Percentiles rank a stretch among this genome's conserved stretches.
Conservation (phyloP, 371 early-diverging fungal species). For the Mycotypha africana region DNA sequence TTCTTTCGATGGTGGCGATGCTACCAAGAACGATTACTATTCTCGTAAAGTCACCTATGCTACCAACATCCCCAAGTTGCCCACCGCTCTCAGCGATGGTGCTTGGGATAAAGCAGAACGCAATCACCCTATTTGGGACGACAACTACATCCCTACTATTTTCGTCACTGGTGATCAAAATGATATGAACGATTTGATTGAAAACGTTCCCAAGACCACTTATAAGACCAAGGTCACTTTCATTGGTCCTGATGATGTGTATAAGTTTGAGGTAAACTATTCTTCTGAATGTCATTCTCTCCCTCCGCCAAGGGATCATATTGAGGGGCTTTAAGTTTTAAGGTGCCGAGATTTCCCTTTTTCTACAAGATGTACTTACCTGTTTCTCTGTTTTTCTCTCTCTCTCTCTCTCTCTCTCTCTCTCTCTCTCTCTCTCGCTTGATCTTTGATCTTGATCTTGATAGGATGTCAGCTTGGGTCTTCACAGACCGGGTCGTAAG, state of each 20-base stretch:
- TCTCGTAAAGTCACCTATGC: constrained; percentile 48
- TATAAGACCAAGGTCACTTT: constrained; percentile 28
- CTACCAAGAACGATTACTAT: constrained; percentile 48
- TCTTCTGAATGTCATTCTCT: too few species aligned
- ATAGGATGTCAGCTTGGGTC: constrained; percentile 14
- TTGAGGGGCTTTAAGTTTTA: too few species aligned
- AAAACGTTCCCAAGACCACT: constrained; percentile 14
- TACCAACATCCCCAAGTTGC: constrained; percentile 44
- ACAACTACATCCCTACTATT: constrained; percentile 51
- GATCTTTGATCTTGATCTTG: constrained; percentile 6
- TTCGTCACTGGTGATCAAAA: constrained; percentile 31
- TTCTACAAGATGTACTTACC: background rate
- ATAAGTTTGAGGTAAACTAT: constrained; percentile 11
- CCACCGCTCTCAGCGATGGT: constrained; percentile 41
- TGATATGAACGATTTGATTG: constrained; percentile 23
- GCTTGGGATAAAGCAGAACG: constrained; percentile 29
- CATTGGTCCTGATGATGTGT: constrained; percentile 30
- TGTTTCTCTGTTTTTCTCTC: background rate
- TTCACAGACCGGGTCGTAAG: constrained; percentile 24
- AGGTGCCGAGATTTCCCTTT: too few species aligned
- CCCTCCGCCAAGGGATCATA: too few species aligned
- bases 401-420: background rate
- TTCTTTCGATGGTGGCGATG: constrained; percentile 22
- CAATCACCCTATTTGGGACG: constrained; percentile 39
- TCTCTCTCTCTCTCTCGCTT: background rate